Evolutionary conservation across 2,329 filamentous ascomycete genomes (phyloP).

Genomic region (Paracoccidioides lutzii): DNA sequence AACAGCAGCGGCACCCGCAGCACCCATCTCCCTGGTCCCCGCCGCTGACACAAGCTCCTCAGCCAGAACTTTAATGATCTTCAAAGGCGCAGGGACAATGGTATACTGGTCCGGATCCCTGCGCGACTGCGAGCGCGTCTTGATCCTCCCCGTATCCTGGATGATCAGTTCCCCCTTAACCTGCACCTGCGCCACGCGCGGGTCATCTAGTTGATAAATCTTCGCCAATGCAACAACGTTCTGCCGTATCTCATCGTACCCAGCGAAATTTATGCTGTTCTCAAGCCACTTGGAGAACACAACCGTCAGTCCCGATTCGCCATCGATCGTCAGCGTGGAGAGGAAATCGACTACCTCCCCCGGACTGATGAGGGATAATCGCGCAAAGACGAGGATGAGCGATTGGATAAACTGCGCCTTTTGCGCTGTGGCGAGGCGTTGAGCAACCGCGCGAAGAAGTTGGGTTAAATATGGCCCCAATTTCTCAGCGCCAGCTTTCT

Average conservation of each 20-base stretch:
- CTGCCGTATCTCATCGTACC: slow-evolving; percentile 92
- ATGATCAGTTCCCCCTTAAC: slow-evolving; percentile 90
- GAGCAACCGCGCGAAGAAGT: slow-evolving; percentile 77
- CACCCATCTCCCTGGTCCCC: slow-evolving; percentile 38
- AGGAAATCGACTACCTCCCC: slow-evolving; percentile 88
- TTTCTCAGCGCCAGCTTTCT: slow-evolving; percentile 83
- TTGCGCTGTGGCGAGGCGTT: slow-evolving; percentile 66
- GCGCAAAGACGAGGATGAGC: slow-evolving; percentile 85
- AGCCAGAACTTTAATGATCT: slow-evolving; percentile 91
- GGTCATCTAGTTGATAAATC: slow-evolving; percentile 75
- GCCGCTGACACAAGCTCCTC: slow-evolving; percentile 79
- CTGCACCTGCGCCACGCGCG: slow-evolving; percentile 61
- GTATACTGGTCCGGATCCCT: slow-evolving; percentile 85
- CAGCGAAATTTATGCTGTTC: slow-evolving; percentile 93
- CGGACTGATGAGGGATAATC: slow-evolving; percentile 71
- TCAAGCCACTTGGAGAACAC: slow-evolving; percentile 94
- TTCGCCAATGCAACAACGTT: slow-evolving; percentile 93
- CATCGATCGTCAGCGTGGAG: slow-evolving; percentile 66
- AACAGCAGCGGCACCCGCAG: slow-evolving; percentile 45
- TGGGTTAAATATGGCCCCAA: slow-evolving; percentile 83
- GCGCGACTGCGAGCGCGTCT: slow-evolving; percentile 83
- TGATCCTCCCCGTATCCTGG: slow-evolving; percentile 65
- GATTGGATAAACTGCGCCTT: slow-evolving; percentile 90
- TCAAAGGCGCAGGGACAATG: slow-evolving; percentile 72
- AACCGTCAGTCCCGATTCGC: slow-evolving; percentile 65